Conservation (phyloP, 371 early-diverging fungal species). For the Mortierella sp. region DNA sequence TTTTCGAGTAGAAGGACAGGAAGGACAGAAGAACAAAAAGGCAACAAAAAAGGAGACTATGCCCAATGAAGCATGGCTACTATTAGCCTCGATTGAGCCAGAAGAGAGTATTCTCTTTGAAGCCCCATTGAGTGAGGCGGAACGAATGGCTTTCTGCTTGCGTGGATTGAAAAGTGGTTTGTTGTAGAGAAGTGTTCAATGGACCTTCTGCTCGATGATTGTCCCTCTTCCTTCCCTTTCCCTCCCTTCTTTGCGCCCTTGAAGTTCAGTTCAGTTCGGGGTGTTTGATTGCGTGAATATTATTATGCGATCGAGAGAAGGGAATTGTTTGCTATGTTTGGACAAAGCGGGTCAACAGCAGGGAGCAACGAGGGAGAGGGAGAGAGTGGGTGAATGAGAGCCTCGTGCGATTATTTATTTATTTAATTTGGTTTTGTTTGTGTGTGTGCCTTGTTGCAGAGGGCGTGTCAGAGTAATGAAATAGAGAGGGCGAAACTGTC, state of each 20-base stretch:
- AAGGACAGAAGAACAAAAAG: not conserved
- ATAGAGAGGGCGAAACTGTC: no score
- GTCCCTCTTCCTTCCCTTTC: not conserved
- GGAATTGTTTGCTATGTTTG: conserved; percentile 13
- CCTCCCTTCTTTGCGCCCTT: no score
- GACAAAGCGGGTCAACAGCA: not conserved
- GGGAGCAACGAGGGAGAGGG: not conserved
- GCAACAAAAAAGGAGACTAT: conserved; percentile 13
- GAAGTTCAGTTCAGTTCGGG: no score
- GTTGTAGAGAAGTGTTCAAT: no score
- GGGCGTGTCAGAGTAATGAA: no score
- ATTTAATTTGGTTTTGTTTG: conserved; percentile 8
- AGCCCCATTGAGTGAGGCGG: no score
- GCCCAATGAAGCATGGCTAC: conserved; percentile 33
- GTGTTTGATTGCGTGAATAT: not conserved
- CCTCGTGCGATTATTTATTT: not conserved
- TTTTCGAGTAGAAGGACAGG: not conserved
- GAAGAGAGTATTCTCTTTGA: not conserved
- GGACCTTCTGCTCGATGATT: no score
- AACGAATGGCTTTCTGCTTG: not conserved
- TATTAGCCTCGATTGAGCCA: not conserved
- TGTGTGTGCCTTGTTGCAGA: not conserved
- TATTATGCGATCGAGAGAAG: not conserved
- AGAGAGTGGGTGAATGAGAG: not conserved
- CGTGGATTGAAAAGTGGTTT: no score